Conservation (phyloP, 805 yeast species). For the Candida khao-thaluensis region DNA sequence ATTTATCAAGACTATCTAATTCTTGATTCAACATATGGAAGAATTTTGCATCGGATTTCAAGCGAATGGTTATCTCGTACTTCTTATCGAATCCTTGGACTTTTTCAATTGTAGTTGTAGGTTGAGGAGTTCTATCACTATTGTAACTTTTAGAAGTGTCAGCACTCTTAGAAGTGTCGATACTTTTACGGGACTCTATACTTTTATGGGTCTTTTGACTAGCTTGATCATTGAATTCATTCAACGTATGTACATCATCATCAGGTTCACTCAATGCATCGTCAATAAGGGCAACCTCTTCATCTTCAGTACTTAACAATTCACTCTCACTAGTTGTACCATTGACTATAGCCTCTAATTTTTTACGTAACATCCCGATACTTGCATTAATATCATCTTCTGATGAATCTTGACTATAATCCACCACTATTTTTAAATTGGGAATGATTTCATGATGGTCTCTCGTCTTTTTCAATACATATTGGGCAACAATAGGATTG, state of each 20-base stretch:
- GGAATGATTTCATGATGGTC: conserved; percentile 31
- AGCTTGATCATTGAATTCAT: conserved; percentile 2
- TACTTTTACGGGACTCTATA: not conserved
- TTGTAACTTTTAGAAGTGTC: conserved; percentile 3
- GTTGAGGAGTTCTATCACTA: not conserved
- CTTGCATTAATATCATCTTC: conserved; percentile 30
- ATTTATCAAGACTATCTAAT: conserved; percentile 46
- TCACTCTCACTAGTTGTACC: conserved; percentile 12
- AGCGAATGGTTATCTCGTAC: conserved; percentile 38
- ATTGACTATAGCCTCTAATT: conserved; percentile 14
- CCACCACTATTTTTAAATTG: conserved; percentile 37
- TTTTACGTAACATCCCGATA: conserved; percentile 11
- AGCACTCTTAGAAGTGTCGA: not conserved
- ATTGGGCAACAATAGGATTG: conserved; percentile 44
- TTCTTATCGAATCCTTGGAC: conserved; percentile 9
- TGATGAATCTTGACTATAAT: conserved; percentile 22
- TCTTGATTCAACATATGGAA: conserved; percentile 59
- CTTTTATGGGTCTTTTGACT: conserved; percentile 1
- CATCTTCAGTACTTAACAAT: conserved; percentile 1
- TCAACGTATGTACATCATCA: conserved; percentile 1
- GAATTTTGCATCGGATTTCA: conserved; percentile 58
- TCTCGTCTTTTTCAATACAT: conserved; percentile 33
- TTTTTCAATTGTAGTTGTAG: conserved; percentile 7
- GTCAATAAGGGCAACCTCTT: not conserved
- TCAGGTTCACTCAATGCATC: not conserved